phyloP scores from a whole-genome alignment of 73 alveolate species.

The Paraurostyla sp. region DNA sequence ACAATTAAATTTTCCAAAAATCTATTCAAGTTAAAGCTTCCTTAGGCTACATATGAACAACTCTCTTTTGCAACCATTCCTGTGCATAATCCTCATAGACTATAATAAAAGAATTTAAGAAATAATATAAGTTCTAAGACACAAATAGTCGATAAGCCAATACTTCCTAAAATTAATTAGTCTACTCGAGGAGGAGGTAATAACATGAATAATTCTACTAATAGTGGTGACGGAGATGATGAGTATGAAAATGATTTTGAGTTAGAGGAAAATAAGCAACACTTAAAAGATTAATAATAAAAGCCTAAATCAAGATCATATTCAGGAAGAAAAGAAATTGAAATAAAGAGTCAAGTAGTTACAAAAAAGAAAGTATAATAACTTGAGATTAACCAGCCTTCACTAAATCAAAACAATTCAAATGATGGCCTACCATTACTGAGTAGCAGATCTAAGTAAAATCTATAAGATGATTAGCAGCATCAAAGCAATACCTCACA shows the following conservation, averaged over 20 bases:
- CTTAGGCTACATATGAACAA: conserved; percentile 37
- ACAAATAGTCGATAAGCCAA: neutral
- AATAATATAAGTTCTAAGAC: conserved; percentile 11
- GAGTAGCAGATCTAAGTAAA: neutral
- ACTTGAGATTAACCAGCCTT: neutral
- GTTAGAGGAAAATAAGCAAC: neutral
- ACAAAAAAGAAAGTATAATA: neutral
- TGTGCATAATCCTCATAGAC: neutral
- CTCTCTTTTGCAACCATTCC: conserved; percentile 44
- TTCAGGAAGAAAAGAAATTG: conserved; percentile 33
- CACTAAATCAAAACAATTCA: neutral
- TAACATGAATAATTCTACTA: conserved; percentile 1
- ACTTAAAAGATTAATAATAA: neutral
- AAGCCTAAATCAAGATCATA: conserved; percentile 30
- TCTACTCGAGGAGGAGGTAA: neutral
- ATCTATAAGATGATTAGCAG: neutral
- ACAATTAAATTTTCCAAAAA: conserved; percentile 40
- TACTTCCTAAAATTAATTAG: neutral
- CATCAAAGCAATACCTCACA: too few relatives aligned
- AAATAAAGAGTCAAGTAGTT: neutral
- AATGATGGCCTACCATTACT: conserved; percentile 6
- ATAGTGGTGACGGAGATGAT: conserved; percentile 54
- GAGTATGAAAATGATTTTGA: conserved; percentile 43
- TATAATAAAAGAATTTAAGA: neutral
- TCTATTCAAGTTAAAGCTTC: conserved; percentile 11